Evolutionary conservation across 75 land plant species (phyloP).

Genomic region (Cupressus sempervirens): DNA sequence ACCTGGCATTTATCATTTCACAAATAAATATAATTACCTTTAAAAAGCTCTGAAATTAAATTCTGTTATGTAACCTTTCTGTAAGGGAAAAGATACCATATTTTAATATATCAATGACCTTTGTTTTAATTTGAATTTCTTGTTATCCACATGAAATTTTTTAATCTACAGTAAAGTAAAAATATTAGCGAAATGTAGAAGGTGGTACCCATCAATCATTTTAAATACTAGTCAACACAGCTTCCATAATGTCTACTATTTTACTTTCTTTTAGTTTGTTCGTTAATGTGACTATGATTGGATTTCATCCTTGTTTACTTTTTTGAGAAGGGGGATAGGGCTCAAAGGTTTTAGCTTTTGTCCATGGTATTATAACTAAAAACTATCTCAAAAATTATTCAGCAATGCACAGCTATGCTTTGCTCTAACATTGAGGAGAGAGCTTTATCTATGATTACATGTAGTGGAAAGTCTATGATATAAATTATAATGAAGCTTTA

Average conservation of each 20-base stretch:
- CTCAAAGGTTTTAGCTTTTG: not conserved
- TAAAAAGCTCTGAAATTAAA: not conserved
- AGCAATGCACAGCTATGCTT: not conserved
- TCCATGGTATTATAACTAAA: not conserved
- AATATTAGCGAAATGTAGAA: not conserved
- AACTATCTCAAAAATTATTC: not conserved
- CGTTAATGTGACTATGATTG: not conserved
- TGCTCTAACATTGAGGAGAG: not conserved
- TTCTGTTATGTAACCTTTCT: too few relatives aligned
- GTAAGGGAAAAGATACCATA: too few relatives aligned
- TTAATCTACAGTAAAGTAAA: not conserved
- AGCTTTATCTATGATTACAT: not conserved
- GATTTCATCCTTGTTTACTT: not conserved
- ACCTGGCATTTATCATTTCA: not conserved
- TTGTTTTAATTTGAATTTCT: not conserved
- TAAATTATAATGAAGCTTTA: constrained; percentile 3
- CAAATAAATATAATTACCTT: not conserved
- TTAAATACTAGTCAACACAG: not conserved
- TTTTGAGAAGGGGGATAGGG: not conserved
- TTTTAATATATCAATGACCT: too few relatives aligned
- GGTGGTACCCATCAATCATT: not conserved
- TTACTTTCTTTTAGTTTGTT: not conserved
- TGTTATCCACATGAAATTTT: not conserved
- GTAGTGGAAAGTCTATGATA: not conserved
- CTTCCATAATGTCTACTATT: not conserved